Percentiles rank a stretch among this genome's conserved stretches.
These are phyloP conservation scores for Nicotiana obtusifolia DNA, from an alignment of 257 asterid genomes.

Conservation along the genomic window DNA sequence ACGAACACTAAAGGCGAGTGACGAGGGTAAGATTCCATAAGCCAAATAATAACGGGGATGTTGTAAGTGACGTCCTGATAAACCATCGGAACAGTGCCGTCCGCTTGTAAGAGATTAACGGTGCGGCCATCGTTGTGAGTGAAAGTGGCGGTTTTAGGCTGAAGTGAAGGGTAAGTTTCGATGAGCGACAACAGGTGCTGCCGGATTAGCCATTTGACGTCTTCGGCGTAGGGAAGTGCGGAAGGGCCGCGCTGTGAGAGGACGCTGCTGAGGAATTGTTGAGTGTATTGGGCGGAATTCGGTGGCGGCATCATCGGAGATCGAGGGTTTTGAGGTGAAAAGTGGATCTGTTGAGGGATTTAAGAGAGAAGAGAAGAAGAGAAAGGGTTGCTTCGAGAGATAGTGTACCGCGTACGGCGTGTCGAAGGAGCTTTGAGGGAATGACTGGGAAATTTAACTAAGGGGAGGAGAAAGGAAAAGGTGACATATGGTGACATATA, in stretches of 20 bases:
- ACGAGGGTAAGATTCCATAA: slow-evolving; percentile 83
- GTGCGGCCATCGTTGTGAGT: slow-evolving; percentile 97
- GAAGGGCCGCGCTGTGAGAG: slow-evolving; percentile 80
- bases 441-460: background rate
- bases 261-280: slow-evolving; percentile 67
- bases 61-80: slow-evolving; percentile 69
- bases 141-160: slow-evolving; percentile 66
- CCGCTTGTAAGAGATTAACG: slow-evolving; percentile 76
- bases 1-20: slow-evolving; percentile 84
- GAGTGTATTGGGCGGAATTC: slow-evolving; percentile 44
- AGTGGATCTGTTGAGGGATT: background rate
- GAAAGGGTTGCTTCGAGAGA: background rate
- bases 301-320: slow-evolving; percentile 23
- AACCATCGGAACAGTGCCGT: slow-evolving; percentile 80
- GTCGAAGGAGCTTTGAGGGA: background rate
- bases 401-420: background rate
- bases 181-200: slow-evolving; percentile 62
- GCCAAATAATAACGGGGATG: slow-evolving; percentile 82
- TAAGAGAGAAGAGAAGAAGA: background rate
- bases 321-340: background rate
- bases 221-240: slow-evolving; percentile 74
- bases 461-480: no score
- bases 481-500: no score
- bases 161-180: slow-evolving; percentile 68
- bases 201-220: slow-evolving; percentile 68